phyloP scores from a whole-genome alignment of 2,329 filamentous ascomycete genomes.

The Graphilbum sp. region DNA sequence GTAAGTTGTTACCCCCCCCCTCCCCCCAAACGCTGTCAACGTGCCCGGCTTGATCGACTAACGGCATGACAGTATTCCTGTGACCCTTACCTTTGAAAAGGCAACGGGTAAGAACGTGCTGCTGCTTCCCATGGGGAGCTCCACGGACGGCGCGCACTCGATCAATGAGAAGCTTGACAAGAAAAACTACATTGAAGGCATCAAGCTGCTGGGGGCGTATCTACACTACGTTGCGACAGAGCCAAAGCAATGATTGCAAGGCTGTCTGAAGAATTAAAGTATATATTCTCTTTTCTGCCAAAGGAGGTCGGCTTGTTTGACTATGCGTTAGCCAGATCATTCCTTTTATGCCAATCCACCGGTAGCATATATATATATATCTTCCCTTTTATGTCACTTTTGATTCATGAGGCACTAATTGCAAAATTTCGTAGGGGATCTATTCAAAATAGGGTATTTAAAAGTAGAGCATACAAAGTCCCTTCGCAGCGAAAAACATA shows the following conservation, averaged over 20 bases:
- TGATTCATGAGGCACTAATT: too few relatives aligned
- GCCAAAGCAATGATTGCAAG: conserved; percentile 34
- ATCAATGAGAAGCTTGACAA: conserved; percentile 98
- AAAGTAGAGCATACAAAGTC: too few relatives aligned
- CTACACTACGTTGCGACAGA: conserved; percentile 93
- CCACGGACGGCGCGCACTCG: conserved; percentile 88
- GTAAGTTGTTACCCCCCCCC: conserved; percentile 23
- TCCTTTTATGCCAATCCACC: too few relatives aligned
- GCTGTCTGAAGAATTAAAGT: too few relatives aligned
- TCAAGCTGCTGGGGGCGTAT: conserved; percentile 87
- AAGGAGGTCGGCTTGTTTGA: too few relatives aligned
- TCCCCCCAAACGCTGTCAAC: neutral
- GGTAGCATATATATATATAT: too few relatives aligned
- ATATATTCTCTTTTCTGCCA: too few relatives aligned
- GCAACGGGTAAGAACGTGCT: conserved; percentile 96
- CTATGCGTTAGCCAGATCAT: too few relatives aligned
- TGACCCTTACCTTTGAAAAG: conserved; percentile 94
- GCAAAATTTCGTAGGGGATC: too few relatives aligned
- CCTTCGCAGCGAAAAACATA: too few relatives aligned
- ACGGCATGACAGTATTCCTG: conserved; percentile 54
- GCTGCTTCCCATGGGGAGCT: conserved; percentile 90
- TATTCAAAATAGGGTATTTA: too few relatives aligned
- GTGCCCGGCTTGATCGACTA: conserved; percentile 3
- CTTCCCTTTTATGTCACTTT: too few relatives aligned
- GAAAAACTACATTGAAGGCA: conserved; percentile 95